Percentiles rank a stretch among this genome's conserved stretches.
These are phyloP conservation scores for Pestalotiopsis sp. DNA, from an alignment of 2,329 filamentous ascomycete genomes.

Conservation along the genomic window DNA sequence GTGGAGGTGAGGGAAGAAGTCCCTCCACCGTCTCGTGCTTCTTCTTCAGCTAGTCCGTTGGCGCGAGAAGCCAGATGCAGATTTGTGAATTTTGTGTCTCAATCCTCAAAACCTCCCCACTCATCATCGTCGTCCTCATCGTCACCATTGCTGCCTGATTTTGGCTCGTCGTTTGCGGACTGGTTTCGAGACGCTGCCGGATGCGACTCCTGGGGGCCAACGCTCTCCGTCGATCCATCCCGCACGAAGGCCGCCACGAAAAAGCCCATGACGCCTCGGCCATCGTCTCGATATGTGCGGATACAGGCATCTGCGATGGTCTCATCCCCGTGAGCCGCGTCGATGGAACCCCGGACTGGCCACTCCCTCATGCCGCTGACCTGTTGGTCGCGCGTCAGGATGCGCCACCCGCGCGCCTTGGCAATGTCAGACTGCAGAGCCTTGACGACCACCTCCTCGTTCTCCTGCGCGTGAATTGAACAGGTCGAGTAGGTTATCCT, in stretches of 20 bases:
- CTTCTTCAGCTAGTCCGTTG: not conserved
- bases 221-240: slow-evolving; percentile 35
- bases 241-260: slow-evolving; percentile 88
- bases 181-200: slow-evolving; percentile 52
- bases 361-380: slow-evolving; percentile 75
- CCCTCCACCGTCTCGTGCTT: not conserved
- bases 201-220: slow-evolving; percentile 27
- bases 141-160: slow-evolving; percentile 12
- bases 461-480: slow-evolving; percentile 84
- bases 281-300: slow-evolving; percentile 78
- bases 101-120: slow-evolving; percentile 36
- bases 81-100: slow-evolving; percentile 12
- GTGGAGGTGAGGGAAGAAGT: too few species aligned
- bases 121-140: slow-evolving; percentile 28
- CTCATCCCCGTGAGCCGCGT: slow-evolving; percentile 50
- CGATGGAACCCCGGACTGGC: slow-evolving; percentile 64
- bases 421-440: slow-evolving; percentile 72
- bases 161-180: slow-evolving; percentile 40
- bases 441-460: slow-evolving; percentile 79
- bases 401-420: slow-evolving; percentile 69
- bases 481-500: slow-evolving; percentile 93
- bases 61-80: not conserved
- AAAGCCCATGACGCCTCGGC: slow-evolving; percentile 88
- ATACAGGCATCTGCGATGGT: slow-evolving; percentile 74
- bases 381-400: slow-evolving; percentile 74